Percentiles rank a stretch among this genome's conserved stretches.
Evolutionary conservation across 306 rosid species (phyloP).

Genomic region (Quercus glauca): DNA sequence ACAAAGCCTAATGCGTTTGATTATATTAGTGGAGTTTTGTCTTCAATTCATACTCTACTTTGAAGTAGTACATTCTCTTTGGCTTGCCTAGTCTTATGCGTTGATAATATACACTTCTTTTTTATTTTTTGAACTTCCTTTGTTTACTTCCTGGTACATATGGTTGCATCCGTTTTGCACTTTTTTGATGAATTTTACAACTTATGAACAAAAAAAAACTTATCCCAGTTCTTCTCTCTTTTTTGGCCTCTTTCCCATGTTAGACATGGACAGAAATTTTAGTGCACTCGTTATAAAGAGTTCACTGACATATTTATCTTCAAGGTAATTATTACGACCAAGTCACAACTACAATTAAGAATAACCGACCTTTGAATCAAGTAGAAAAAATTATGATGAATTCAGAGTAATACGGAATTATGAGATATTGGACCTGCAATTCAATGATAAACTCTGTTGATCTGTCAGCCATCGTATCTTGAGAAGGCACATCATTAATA

Average conservation of each 20-base stretch:
- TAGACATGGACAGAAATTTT: not conserved
- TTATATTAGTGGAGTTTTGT: no score
- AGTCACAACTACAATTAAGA: not conserved
- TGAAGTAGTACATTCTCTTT: no score
- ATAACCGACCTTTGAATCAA: constrained; percentile 1
- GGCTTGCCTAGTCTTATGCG: no score
- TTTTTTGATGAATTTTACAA: no score
- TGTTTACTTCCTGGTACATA: no score
- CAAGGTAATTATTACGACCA: not conserved
- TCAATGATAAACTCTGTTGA: constrained; percentile 65
- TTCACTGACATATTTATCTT: not conserved
- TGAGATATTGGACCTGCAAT: constrained; percentile 62
- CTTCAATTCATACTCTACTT: no score
- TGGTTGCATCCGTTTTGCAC: not conserved
- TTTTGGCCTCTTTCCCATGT: not conserved
- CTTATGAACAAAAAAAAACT: not conserved
- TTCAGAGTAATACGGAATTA: not conserved
- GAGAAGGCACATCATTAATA: constrained; percentile 36
- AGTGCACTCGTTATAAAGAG: not conserved
- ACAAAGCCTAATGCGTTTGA: no score
- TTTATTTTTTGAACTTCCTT: no score
- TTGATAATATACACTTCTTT: no score
- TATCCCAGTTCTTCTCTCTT: not conserved
- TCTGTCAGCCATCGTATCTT: constrained; percentile 32
- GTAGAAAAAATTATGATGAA: not conserved